These are phyloP conservation scores for Candida mattraensis DNA, from an alignment of 805 yeast genomes.

Conservation along the genomic window DNA sequence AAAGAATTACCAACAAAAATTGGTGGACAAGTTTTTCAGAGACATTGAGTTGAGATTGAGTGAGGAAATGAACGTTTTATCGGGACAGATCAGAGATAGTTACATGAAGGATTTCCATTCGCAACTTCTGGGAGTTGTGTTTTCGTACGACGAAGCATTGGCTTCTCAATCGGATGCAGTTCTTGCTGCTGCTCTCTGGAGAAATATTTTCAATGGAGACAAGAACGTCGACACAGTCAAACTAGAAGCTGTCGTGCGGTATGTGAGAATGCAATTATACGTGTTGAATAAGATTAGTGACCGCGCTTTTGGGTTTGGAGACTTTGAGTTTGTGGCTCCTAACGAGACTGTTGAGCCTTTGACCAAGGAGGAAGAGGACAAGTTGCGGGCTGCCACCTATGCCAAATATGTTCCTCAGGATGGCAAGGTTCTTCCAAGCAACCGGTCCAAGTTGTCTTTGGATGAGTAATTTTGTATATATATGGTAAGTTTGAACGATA, in stretches of 20 bases:
- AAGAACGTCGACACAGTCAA: conserved; percentile 78
- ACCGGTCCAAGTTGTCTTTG: conserved; percentile 49
- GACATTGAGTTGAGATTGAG: conserved; percentile 86
- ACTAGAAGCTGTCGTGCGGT: conserved; percentile 85
- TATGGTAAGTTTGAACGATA: too few relatives aligned
- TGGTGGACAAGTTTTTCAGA: conserved; percentile 83
- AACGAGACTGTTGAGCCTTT: conserved; percentile 73
- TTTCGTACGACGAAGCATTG: conserved; percentile 92
- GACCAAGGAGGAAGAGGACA: conserved; percentile 61
- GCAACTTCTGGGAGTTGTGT: conserved; percentile 84
- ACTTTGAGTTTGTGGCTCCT: conserved; percentile 81
- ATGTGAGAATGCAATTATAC: conserved; percentile 85
- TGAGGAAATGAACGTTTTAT: conserved; percentile 80
- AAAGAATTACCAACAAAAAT: conserved; percentile 84
- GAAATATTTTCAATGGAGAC: conserved; percentile 88
- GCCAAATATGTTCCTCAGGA: conserved; percentile 52
- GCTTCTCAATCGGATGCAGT: conserved; percentile 70
- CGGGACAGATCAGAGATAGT: conserved; percentile 78
- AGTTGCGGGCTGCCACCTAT: conserved; percentile 49
- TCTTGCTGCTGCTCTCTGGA: conserved; percentile 78
- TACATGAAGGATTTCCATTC: conserved; percentile 88
- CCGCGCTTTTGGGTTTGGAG: conserved; percentile 90
- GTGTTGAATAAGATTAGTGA: conserved; percentile 84
- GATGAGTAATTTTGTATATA: conserved; percentile 38
- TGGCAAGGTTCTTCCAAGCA: conserved; percentile 56